Conservation (phyloP, 176 grass and related monocot species). For the sorghum (Sorghum bicolor) region DNA sequence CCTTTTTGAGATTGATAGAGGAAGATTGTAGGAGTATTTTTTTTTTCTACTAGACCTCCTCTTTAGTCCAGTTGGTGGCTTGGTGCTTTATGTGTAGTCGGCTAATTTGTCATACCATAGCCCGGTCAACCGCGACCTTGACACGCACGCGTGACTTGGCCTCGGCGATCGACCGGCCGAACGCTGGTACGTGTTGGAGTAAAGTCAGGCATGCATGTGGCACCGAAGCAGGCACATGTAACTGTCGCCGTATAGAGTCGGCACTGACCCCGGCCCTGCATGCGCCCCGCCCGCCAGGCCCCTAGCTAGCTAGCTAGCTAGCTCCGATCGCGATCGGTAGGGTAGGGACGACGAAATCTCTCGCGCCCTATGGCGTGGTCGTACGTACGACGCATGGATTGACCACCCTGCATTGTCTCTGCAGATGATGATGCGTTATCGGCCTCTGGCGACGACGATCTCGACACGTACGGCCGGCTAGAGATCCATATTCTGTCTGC, state of each 20-base stretch:
- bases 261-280: neutral
- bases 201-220: neutral
- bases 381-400: neutral
- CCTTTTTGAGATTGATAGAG: too few species aligned
- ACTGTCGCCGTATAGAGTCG: slow-evolving; percentile 4
- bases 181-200: neutral
- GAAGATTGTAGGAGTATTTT: too few species aligned
- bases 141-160: neutral
- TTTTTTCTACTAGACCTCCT: too few species aligned
- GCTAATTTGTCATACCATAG: neutral
- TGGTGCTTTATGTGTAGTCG: neutral
- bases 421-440: neutral
- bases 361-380: neutral
- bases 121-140: slow-evolving; percentile 4
- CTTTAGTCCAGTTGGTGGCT: too few species aligned
- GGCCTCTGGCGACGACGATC: neutral
- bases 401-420: neutral
- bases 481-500: neutral
- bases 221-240: neutral
- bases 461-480: neutral
- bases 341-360: slow-evolving; percentile 14
- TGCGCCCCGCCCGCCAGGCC: neutral
- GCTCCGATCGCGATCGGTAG: neutral
- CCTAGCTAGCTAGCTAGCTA: neutral
- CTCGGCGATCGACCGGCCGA: neutral